Percentiles rank a stretch among this genome's conserved stretches.
These are phyloP conservation scores for Senna siamea DNA, from an alignment of 306 rosid species.

Conservation along the genomic window DNA sequence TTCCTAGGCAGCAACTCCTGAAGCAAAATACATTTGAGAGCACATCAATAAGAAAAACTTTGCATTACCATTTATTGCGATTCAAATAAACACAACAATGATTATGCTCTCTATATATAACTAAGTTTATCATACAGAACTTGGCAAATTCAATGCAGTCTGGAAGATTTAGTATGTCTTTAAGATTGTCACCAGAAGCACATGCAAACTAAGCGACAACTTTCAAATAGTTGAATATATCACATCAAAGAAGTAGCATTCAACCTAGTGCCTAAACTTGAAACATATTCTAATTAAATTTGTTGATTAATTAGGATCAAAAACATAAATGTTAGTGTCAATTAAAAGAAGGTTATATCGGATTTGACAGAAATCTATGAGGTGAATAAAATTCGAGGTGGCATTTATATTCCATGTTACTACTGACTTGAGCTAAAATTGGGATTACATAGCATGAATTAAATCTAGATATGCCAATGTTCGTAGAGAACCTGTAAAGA, in stretches of 20 bases:
- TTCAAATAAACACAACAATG: not conserved
- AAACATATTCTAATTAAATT: too few species aligned
- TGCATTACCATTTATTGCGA: not conserved
- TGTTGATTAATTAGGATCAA: not conserved
- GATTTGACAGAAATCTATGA: too few species aligned
- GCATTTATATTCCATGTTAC: not conserved
- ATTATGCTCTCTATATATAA: not conserved
- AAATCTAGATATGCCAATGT: not conserved
- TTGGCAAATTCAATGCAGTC: not conserved
- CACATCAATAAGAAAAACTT: not conserved
- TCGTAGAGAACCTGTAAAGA: not conserved
- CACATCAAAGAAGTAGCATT: too few species aligned
- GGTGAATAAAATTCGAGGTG: too few species aligned
- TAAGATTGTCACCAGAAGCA: not conserved
- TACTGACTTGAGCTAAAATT: not conserved
- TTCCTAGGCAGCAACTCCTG: conserved; percentile 64
- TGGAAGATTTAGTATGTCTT: not conserved
- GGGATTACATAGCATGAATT: not conserved
- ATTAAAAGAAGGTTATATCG: not conserved
- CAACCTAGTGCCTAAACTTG: too few species aligned
- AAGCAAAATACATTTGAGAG: conserved; percentile 23
- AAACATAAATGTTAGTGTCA: not conserved
- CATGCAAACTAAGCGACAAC: too few species aligned
- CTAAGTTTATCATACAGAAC: not conserved
- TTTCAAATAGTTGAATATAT: too few species aligned